These are phyloP conservation scores for Pichia paraexigua DNA, from an alignment of 805 yeast genomes.

Conservation along the genomic window DNA sequence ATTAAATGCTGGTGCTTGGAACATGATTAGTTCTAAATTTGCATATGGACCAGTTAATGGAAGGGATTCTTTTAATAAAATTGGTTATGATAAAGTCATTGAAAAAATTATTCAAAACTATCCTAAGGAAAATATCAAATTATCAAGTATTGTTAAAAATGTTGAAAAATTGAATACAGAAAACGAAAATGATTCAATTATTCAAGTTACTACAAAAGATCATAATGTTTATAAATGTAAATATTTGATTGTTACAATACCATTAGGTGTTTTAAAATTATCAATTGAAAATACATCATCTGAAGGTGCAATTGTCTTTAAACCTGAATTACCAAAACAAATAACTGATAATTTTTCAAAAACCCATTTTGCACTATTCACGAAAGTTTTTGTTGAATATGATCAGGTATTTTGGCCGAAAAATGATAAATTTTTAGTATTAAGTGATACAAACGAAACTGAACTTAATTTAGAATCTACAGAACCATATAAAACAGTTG, in stretches of 20 bases:
- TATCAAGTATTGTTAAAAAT: slow-evolving; percentile 17
- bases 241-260: slow-evolving; percentile 42
- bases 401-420: slow-evolving; percentile 37
- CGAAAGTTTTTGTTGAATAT: slow-evolving; percentile 40
- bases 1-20: slow-evolving; percentile 25
- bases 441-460: slow-evolving; percentile 21
- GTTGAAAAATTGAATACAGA: slow-evolving; percentile 21
- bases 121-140: slow-evolving; percentile 19
- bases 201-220: slow-evolving; percentile 13
- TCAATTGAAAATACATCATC: slow-evolving; percentile 18
- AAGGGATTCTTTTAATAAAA: slow-evolving; percentile 25
- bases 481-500: not conserved
- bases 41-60: slow-evolving; percentile 23
- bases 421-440: slow-evolving; percentile 24
- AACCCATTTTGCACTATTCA: slow-evolving; percentile 32
- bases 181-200: slow-evolving; percentile 4
- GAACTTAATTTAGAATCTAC: not conserved
- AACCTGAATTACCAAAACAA: slow-evolving; percentile 31
- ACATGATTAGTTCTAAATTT: slow-evolving; percentile 21
- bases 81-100: slow-evolving; percentile 24
- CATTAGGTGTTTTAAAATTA: slow-evolving; percentile 38
- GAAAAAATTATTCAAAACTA: slow-evolving; percentile 22
- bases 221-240: slow-evolving; percentile 20
- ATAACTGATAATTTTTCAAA: slow-evolving; percentile 24
- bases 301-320: slow-evolving; percentile 23